A percentile compares a stretch with the other conserved stretches of the same genome.
Conservation (phyloP, 2,329 filamentous ascomycete genomes). For the Trichoderma sp. region DNA sequence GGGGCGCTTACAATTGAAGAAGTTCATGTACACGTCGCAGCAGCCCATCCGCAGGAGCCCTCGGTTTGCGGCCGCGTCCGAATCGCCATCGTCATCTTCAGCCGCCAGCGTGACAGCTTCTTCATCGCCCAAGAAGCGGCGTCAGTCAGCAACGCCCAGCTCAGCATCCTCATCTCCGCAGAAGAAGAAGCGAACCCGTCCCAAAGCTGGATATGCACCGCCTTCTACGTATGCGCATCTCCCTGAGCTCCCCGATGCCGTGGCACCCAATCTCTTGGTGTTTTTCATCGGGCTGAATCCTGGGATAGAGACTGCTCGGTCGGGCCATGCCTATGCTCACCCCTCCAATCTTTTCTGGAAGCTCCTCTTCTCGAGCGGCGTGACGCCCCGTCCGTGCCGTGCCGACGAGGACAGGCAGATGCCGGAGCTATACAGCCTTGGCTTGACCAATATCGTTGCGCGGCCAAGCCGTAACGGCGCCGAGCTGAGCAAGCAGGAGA, state of each 20-base stretch:
- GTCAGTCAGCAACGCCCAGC: neutral
- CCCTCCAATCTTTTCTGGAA: slow-evolving; percentile 81
- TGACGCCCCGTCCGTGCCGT: slow-evolving; percentile 59
- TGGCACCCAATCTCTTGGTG: slow-evolving; percentile 64
- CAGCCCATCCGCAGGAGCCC: slow-evolving; percentile 32
- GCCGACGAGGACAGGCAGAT: slow-evolving; percentile 64
- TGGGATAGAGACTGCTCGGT: slow-evolving; percentile 66
- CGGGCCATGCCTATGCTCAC: slow-evolving; percentile 76
- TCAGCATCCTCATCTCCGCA: slow-evolving; percentile 8
- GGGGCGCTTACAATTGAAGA: slow-evolving; percentile 43
- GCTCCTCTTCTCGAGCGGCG: slow-evolving; percentile 62
- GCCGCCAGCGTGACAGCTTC: neutral
- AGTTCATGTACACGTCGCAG: slow-evolving; percentile 40
- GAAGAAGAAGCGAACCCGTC: slow-evolving; percentile 34
- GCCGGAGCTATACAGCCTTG: slow-evolving; percentile 69
- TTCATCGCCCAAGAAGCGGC: slow-evolving; percentile 1
- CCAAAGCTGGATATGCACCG: slow-evolving; percentile 57
- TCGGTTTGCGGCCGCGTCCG: slow-evolving; percentile 26
- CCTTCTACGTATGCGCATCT: slow-evolving; percentile 73
- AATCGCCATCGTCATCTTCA: slow-evolving; percentile 17
- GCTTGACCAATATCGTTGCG: slow-evolving; percentile 85
- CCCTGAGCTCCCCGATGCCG: slow-evolving; percentile 56
- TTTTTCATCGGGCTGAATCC: slow-evolving; percentile 80
- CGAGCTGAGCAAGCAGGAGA: slow-evolving; percentile 73
- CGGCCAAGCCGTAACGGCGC: slow-evolving; percentile 75